Conservation (phyloP, 768 basidiomycete genomes). For the Calocybe indica region DNA sequence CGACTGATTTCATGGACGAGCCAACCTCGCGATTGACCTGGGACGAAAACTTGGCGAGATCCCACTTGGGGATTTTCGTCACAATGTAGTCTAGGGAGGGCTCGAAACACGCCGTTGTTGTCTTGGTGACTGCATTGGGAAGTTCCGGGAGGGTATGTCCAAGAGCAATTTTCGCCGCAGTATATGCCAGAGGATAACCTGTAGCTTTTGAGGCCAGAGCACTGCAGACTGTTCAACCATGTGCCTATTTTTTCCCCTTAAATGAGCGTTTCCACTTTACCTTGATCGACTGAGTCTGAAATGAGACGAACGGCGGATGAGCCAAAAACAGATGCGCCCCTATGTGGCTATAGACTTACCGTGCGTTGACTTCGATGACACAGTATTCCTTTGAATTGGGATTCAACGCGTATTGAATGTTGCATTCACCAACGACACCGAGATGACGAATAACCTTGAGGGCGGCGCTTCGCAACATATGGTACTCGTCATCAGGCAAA, state of each 20-base stretch:
- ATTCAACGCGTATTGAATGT: slow-evolving; percentile 98
- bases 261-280: slow-evolving; percentile 23
- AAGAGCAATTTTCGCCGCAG: slow-evolving; percentile 97
- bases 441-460: slow-evolving; percentile 93
- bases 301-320: slow-evolving; percentile 4
- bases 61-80: slow-evolving; percentile 99
- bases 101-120: slow-evolving; percentile 98
- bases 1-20: slow-evolving; percentile 98
- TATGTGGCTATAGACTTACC: slow-evolving; percentile 37
- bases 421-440: slow-evolving; percentile 91
- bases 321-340: slow-evolving; percentile 2
- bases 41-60: slow-evolving; percentile 92
- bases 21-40: slow-evolving; percentile 94
- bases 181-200: slow-evolving; percentile 98
- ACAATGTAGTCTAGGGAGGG: slow-evolving; percentile 99
- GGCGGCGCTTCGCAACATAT: slow-evolving; percentile 97
- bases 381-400: slow-evolving; percentile 91
- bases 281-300: slow-evolving; percentile 73
- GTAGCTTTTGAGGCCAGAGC: slow-evolving; percentile 98
- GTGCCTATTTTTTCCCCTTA: background rate
- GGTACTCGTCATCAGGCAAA: slow-evolving; percentile 94
- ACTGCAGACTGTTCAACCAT: slow-evolving; percentile 26
- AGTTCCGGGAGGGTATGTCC: slow-evolving; percentile 97
- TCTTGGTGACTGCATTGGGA: slow-evolving; percentile 98
- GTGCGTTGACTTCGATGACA: slow-evolving; percentile 97